Evolutionary conservation across 2,329 filamentous ascomycete genomes (phyloP), one percentile per base, ranked within the genome.

Genomic region (Orbilia blumenaviensis): DNA sequence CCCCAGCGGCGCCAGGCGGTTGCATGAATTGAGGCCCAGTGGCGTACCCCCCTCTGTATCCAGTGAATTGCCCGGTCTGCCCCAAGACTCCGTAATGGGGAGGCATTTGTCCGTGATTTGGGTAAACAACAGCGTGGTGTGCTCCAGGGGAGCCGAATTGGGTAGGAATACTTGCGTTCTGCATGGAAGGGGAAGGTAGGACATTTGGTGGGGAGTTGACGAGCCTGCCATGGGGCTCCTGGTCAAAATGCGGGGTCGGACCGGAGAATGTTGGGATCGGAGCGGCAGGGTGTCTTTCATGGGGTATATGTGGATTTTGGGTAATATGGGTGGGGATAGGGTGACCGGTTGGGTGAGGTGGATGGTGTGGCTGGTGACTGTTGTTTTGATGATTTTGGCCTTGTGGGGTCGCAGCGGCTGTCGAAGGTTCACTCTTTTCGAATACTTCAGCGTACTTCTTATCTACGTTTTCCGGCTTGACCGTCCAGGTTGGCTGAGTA

Each of bases 401-500:
- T 78, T 89, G 91, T 2, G 91, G 90, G 0, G 91, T 91, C 16
- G 90, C 88, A 56, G 90, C 85, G 0, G 90, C 85, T 84, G 74
- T 85, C 83, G 46, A 86, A 84, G 80, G 88, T 85, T 60, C 89
- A 85, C 79, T 73, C 66, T 79, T 89, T 79, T 96, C 92, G 82
- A 97, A 95, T 81, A 92, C 89, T 80, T 94, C 89, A 60, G 89
- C 88, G 82, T 94, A 96, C 0, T 89, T 92, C 80, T 91, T 92
- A 78, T 96, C 92, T 46, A 88, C 86, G 78, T 92, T 91, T 18
- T 90, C 89, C 56, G 88, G 84, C 23, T 89, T 84, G 74, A 89
- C 88, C 76, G 91, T 89, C 94, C 95, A 99, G 0, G 91, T 94
- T 0, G 93, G 93, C 9, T 87, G 85, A 0, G 95, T 98, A 9